Percentiles rank a stretch among this genome's conserved stretches.
Evolutionary conservation across 192 early-diverging fungal species (phyloP).

Genomic region (Mortierella hygrophila): DNA sequence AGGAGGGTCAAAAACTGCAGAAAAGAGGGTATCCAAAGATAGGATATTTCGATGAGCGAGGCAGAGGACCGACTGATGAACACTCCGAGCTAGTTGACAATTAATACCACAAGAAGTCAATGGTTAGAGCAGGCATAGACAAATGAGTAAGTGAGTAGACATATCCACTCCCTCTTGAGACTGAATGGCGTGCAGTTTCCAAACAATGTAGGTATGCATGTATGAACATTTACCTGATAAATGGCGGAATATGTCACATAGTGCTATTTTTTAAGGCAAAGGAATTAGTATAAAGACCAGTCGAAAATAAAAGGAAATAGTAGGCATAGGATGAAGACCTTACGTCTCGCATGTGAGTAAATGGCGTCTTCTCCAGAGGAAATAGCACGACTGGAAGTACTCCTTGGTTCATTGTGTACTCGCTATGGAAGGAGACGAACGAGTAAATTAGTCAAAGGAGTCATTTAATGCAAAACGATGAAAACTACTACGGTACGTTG

Average conservation of each 20-base stretch:
- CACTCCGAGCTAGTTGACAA: constrained; percentile 39
- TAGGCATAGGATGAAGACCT: background rate
- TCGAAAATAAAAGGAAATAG: background rate
- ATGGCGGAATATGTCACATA: constrained; percentile 59
- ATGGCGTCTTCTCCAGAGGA: constrained; percentile 54
- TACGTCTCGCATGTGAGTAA: constrained; percentile 57
- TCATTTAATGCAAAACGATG: background rate
- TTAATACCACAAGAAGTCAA: background rate
- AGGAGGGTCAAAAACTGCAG: constrained; percentile 43
- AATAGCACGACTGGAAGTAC: constrained; percentile 56
- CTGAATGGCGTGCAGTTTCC: too few relatives aligned
- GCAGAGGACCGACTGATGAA: constrained; percentile 59
- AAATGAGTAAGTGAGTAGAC: background rate
- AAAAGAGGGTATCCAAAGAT: constrained; percentile 55
- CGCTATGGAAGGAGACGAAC: constrained; percentile 4
- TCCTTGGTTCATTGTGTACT: constrained; percentile 61
- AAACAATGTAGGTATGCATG: too few relatives aligned
- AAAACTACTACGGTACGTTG: background rate
- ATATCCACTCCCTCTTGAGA: too few relatives aligned
- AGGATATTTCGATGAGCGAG: constrained; percentile 31
- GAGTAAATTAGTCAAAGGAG: background rate
- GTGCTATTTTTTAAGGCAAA: constrained; percentile 33
- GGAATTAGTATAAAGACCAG: background rate
- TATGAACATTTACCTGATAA: constrained; percentile 44
- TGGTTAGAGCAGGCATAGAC: background rate